phyloP scores from a whole-genome alignment of 108 stramenopile species.

The Skeletonema menzelii region DNA sequence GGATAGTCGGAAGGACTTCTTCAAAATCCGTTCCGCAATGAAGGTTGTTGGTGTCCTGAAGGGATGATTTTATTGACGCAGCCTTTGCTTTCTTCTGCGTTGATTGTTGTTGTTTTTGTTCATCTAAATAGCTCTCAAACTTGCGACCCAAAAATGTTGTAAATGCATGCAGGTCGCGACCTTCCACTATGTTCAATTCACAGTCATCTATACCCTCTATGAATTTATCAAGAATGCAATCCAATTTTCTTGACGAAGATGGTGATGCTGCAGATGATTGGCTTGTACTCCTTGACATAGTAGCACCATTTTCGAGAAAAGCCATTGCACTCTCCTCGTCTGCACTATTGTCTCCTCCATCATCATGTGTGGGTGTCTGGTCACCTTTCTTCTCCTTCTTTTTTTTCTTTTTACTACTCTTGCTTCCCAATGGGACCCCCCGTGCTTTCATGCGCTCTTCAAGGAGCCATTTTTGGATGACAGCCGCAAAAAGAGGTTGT shows the following conservation, averaged over 20 bases:
- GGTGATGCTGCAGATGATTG: not conserved
- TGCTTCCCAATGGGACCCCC: not conserved
- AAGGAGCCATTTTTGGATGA: conserved; percentile 6
- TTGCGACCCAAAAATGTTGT: not conserved
- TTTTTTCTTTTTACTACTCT: conserved; percentile 13
- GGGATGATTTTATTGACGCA: not conserved
- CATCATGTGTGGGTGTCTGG: not conserved
- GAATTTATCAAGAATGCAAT: not conserved
- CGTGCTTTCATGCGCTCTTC: conserved; percentile 12
- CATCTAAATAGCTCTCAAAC: not conserved
- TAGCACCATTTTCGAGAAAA: not conserved
- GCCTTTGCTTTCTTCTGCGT: not conserved
- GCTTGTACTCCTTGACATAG: not conserved
- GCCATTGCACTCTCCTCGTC: not conserved
- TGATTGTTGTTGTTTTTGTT: too few species aligned
- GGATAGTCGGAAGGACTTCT: not conserved
- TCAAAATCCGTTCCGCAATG: not conserved
- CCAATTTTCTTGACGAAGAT: not conserved
- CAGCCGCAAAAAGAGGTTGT: conserved; percentile 9
- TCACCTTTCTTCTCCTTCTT: conserved; percentile 13
- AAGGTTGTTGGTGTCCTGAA: not conserved
- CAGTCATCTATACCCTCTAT: not conserved
- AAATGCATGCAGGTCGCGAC: not conserved
- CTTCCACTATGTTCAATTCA: not conserved
- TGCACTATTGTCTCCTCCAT: not conserved